Conservation (phyloP, 495 filamentous ascomycete species). For the Hypomontagnella submonticulosa region DNA sequence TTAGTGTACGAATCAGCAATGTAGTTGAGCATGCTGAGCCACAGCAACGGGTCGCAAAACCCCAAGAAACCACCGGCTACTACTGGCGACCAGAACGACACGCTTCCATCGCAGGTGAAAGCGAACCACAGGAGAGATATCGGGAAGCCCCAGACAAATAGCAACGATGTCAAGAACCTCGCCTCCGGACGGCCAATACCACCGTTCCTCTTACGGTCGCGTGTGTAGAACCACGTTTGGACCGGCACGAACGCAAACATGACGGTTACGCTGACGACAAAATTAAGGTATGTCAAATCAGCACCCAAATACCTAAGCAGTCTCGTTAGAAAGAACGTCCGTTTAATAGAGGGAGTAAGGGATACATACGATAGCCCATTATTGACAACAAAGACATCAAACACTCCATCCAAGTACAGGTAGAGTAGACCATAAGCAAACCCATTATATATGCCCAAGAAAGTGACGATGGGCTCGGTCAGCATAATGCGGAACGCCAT, state of each 20-base stretch:
- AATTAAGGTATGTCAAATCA: slow-evolving; percentile 54
- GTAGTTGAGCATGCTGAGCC: slow-evolving; percentile 54
- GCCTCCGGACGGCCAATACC: slow-evolving; percentile 51
- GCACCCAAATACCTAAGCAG: slow-evolving; percentile 47
- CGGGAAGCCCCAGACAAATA: slow-evolving; percentile 53
- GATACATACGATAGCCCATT: slow-evolving; percentile 50
- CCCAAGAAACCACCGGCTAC: slow-evolving; percentile 50
- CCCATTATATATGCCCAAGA: slow-evolving; percentile 52
- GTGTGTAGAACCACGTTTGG: slow-evolving; percentile 52
- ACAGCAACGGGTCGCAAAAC: slow-evolving; percentile 52
- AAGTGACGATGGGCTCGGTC: slow-evolving; percentile 52
- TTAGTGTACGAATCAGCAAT: slow-evolving; percentile 55
- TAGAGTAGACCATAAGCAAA: slow-evolving; percentile 52
- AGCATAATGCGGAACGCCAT: slow-evolving; percentile 55
- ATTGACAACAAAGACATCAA: slow-evolving; percentile 53
- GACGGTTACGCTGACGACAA: slow-evolving; percentile 49
- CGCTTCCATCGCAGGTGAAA: slow-evolving; percentile 51
- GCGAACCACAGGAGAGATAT: slow-evolving; percentile 54
- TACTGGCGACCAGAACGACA: slow-evolving; percentile 52
- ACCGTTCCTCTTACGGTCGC: slow-evolving; percentile 46
- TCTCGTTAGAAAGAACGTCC: slow-evolving; percentile 13
- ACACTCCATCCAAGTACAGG: slow-evolving; percentile 53
- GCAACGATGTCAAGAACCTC: slow-evolving; percentile 51
- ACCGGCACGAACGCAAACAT: slow-evolving; percentile 54
- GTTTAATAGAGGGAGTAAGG: not conserved